Evolutionary conservation across 768 basidiomycete species (phyloP), one percentile per base, ranked within the genome.

Genomic region (Filobasidium floriforme): DNA sequence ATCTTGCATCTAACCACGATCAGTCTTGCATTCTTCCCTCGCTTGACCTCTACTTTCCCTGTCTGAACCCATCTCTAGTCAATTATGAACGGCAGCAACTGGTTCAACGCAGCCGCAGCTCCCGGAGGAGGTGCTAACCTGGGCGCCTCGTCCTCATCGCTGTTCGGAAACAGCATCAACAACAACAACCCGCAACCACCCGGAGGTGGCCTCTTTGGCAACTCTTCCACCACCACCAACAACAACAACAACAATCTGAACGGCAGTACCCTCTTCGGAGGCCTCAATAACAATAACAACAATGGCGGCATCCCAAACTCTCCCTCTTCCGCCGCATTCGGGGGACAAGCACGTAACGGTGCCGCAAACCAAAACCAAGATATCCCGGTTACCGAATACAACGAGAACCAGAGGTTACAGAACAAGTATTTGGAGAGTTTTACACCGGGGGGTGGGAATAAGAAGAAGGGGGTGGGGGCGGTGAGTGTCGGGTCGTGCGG

Each of bases 351-450:
- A 51, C 18, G 19, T n/a, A n/a, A n/a, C n/a, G n/a, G n/a, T n/a
- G n/a, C n/a, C n/a, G n/a, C n/a, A n/a, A n/a, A n/a, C 46, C 5
- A 12, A 51, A 3, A 18, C 5, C 46, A 51, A 51, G 19, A 18
- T 29, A 65, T 65, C 57, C 59, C 57, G 37, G 41, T 60, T 24
- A 57, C 52, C 0, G 52, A 63, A 26, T 41, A 63, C n/a, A 46
- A 59, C 29, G 67, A 68, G 32, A 63, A 55, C 11, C 55, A 63
- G 54, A 63, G 37, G 12, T 55, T 68, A 57, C 62, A 62, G 28
- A 68, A 63, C 32, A 68, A 49, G 67, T 68, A 68, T 51, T 40
- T 55, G 44, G 67, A 63, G 22, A 62, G 61, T 22, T 68, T 60
- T 32, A 64, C 57, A 5, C 62, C 55, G 26, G 67, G 67, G 15